phyloP scores from a whole-genome alignment of 2,329 filamentous ascomycete species.

The Aureobasidium vineae region DNA sequence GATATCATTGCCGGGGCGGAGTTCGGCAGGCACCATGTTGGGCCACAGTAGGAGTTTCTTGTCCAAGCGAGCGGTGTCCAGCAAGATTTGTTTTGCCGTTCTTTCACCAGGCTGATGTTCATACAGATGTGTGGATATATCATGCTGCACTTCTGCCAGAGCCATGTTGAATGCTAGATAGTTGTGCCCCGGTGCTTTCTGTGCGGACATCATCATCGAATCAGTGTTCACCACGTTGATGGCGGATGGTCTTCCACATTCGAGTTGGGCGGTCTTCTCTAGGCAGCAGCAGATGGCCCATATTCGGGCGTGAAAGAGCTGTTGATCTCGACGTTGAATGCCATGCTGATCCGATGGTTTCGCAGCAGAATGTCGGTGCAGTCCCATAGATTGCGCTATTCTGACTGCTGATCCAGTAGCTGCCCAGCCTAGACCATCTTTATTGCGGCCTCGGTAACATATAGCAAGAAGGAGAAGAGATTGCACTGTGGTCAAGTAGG shows the following conservation, averaged over 20 bases:
- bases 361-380: constrained; percentile 11
- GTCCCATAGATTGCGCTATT: constrained; percentile 19
- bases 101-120: constrained; percentile 24
- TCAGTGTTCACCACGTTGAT: constrained; percentile 17
- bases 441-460: constrained; percentile 16
- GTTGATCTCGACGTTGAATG: constrained; percentile 13
- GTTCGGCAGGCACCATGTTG: constrained; percentile 11
- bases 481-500: constrained; percentile 21
- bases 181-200: constrained; percentile 14
- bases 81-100: constrained; percentile 10
- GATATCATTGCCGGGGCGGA: constrained; percentile 16
- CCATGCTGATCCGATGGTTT: constrained; percentile 14
- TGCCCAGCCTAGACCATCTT: constrained; percentile 13
- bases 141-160: constrained; percentile 20
- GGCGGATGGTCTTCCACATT: constrained; percentile 21
- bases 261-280: constrained; percentile 16
- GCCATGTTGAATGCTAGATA: constrained; percentile 20
- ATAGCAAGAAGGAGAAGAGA: constrained; percentile 11
- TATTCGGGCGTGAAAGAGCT: constrained; percentile 16
- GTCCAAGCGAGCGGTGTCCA: constrained; percentile 19
- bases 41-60: constrained; percentile 20
- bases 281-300: constrained; percentile 21
- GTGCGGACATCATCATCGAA: constrained; percentile 16
- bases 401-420: constrained; percentile 15
- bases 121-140: constrained; percentile 22